phyloP scores from a whole-genome alignment of 225 moss, liverwort and hornwort genomes.

The Antitrichia curtipendula region DNA sequence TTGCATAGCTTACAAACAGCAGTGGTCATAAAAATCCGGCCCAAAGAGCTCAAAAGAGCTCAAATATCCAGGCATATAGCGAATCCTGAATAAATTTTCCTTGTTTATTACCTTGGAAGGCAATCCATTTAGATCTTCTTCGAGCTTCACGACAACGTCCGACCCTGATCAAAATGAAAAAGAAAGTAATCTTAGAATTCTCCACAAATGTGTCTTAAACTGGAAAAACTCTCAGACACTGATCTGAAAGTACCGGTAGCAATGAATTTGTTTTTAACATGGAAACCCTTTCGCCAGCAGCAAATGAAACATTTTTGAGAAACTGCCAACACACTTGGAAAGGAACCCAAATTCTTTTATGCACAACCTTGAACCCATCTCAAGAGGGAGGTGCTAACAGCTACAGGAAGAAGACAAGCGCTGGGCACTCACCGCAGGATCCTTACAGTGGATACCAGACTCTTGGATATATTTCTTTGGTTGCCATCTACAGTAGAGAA shows the following conservation, averaged over 20 bases:
- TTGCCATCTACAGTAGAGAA: not conserved
- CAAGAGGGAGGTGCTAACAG: not conserved
- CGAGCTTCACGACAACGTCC: slow-evolving; percentile 39
- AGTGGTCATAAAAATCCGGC: not conserved
- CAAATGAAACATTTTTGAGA: not conserved
- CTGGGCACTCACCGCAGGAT: not conserved
- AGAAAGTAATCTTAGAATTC: not conserved
- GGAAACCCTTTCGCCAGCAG: not conserved
- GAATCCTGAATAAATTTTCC: not conserved
- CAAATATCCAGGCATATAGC: not conserved
- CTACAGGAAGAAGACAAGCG: not conserved
- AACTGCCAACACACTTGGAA: not conserved
- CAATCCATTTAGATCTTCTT: slow-evolving; percentile 48
- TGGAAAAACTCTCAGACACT: not conserved
- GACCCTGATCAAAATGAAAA: slow-evolving; percentile 31
- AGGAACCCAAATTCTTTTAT: not conserved
- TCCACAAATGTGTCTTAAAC: not conserved
- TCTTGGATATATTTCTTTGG: not conserved
- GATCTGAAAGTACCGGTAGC: not conserved
- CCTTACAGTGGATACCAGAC: not conserved
- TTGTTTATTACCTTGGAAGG: slow-evolving; percentile 18
- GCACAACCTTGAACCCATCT: not conserved
- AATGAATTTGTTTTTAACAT: not conserved
- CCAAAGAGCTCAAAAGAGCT: not conserved
- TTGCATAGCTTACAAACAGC: not conserved